Evolutionary conservation across 2,329 filamentous ascomycete species (phyloP).

Genomic region (Colletotrichum salicis): DNA sequence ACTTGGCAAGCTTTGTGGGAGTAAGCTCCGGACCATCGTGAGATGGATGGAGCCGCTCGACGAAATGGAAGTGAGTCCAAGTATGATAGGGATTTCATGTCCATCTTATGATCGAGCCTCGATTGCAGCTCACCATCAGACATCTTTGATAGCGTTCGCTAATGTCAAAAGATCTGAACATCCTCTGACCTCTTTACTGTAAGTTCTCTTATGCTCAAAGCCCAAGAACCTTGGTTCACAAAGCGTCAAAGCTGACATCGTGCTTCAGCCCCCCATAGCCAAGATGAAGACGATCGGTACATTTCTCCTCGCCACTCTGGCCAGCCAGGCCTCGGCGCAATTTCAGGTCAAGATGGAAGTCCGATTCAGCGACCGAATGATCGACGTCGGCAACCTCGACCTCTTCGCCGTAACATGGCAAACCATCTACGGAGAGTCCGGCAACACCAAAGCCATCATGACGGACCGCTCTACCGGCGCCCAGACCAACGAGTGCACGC

Average conservation of each 20-base stretch:
- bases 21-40: no score
- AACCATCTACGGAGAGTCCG: slow-evolving; percentile 31
- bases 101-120: no score
- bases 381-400: slow-evolving; percentile 36
- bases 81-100: no score
- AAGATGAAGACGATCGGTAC: slow-evolving; percentile 30
- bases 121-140: no score
- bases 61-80: no score
- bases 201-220: no score
- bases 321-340: slow-evolving; percentile 14
- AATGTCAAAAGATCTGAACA: no score
- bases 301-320: slow-evolving; percentile 22
- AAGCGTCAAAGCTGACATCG: background rate
- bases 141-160: no score
- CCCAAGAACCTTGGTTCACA: accelerated
- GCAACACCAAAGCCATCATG: slow-evolving; percentile 34
- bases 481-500: slow-evolving; percentile 31
- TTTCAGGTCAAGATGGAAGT: slow-evolving; percentile 33
- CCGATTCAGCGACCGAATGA: slow-evolving; percentile 35
- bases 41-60: no score
- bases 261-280: background rate
- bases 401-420: slow-evolving; percentile 34
- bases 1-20: no score
- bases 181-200: no score
- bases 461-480: slow-evolving; percentile 24